Evolutionary conservation across 805 yeast genomes (phyloP).

Genomic region (Yarrowia keelungensis): DNA sequence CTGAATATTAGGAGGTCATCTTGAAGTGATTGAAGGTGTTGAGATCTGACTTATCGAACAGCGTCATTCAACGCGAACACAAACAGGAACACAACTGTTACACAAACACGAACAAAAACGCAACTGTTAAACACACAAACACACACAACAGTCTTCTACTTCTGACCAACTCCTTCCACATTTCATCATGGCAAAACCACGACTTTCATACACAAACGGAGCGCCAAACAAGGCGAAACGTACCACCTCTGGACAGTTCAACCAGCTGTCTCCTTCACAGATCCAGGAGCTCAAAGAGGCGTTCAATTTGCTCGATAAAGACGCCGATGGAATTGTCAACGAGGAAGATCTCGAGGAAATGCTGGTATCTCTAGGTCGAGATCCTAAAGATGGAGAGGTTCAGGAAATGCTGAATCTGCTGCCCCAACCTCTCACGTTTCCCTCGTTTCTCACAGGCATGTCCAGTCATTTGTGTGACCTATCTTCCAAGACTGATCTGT

Average conservation of each 20-base stretch:
- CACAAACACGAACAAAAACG: background rate
- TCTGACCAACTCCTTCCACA: background rate
- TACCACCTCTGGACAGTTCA: slow-evolving; percentile 49
- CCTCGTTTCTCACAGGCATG: slow-evolving; percentile 70
- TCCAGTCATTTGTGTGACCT: slow-evolving; percentile 61
- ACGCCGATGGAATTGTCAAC: slow-evolving; percentile 65
- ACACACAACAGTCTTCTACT: background rate
- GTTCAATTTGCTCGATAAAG: slow-evolving; percentile 80
- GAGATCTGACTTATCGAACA: too few species aligned
- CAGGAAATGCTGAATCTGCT: slow-evolving; percentile 57
- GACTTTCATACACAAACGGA: slow-evolving; percentile 34
- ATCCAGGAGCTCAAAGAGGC: slow-evolving; percentile 73
- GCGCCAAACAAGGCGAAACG: slow-evolving; percentile 33
- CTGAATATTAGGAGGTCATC: slow-evolving; percentile 1
- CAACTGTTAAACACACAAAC: too few species aligned
- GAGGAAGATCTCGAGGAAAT: slow-evolving; percentile 55
- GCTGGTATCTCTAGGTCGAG: slow-evolving; percentile 54
- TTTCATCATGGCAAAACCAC: slow-evolving; percentile 25
- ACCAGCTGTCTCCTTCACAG: slow-evolving; percentile 64
- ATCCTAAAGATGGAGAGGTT: slow-evolving; percentile 53
- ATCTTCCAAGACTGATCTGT: slow-evolving; percentile 60
- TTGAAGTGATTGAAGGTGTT: too few species aligned
- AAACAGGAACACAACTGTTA: background rate
- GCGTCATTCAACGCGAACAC: background rate
- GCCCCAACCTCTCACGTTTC: slow-evolving; percentile 60